phyloP scores from a whole-genome alignment of 2,329 filamentous ascomycete species.

The Ophiostoma fasciatum region DNA sequence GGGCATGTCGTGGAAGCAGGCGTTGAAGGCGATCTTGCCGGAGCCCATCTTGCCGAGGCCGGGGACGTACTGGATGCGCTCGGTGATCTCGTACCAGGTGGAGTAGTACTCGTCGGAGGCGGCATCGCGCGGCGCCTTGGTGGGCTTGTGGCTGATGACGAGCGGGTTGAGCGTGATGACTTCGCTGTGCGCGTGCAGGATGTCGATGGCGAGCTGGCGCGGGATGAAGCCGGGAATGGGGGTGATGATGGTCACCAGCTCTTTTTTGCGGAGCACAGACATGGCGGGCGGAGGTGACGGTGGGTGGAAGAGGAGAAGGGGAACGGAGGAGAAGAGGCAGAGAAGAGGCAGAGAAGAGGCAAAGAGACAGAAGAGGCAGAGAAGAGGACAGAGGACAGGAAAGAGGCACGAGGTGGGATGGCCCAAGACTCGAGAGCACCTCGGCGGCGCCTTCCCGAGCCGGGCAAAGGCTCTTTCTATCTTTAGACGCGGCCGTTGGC shows the following conservation, averaged over 20 bases:
- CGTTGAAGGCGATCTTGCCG: constrained; percentile 52
- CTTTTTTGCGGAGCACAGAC: constrained; percentile 44
- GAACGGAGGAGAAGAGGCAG: neutral
- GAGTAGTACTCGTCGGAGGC: constrained; percentile 57
- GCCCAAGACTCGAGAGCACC: no score
- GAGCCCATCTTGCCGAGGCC: constrained; percentile 50
- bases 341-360: no score
- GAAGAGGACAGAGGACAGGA: no score
- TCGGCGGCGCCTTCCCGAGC: no score
- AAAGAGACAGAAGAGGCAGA: no score
- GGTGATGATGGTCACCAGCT: constrained; percentile 52
- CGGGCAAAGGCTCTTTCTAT: no score
- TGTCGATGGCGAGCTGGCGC: constrained; percentile 56
- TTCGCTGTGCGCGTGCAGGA: constrained; percentile 55
- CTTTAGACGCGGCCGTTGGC: no score
- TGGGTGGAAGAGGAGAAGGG: neutral
- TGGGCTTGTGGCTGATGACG: constrained; percentile 46
- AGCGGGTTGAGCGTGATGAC: constrained; percentile 58
- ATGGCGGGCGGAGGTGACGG: constrained; percentile 12
- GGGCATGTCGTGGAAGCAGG: constrained; percentile 57
- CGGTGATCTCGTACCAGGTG: constrained; percentile 59
- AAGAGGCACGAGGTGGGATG: no score
- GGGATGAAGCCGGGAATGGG: constrained; percentile 56
- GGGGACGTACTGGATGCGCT: constrained; percentile 54
- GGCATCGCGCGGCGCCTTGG: constrained; percentile 52